Evolutionary conservation across 768 basidiomycete genomes (phyloP).

Genomic region (Boletus rubescentipes): DNA sequence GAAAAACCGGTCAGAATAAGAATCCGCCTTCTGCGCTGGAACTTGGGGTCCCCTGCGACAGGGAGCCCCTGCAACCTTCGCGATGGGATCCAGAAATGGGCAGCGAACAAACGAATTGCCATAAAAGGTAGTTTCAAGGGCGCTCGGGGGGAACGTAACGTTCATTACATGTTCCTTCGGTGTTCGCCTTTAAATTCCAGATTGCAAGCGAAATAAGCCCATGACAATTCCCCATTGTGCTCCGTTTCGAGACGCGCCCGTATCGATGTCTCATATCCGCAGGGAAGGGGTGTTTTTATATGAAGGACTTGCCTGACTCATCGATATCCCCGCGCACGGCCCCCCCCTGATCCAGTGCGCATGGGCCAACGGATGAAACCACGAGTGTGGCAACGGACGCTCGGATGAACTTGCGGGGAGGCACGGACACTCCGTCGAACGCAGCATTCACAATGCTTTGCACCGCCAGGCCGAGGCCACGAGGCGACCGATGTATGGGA

Average conservation of each 20-base stretch:
- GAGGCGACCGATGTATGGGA: slow-evolving; percentile 11
- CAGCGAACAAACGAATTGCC: slow-evolving; percentile 38
- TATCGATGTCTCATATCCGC: slow-evolving; percentile 23
- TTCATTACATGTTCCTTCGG: slow-evolving; percentile 26
- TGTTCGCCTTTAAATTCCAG: slow-evolving; percentile 32
- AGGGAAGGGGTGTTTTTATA: slow-evolving; percentile 14
- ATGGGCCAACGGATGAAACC: slow-evolving; percentile 18
- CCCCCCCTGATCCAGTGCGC: slow-evolving; percentile 13
- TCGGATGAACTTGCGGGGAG: slow-evolving; percentile 18
- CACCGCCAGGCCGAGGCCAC: slow-evolving; percentile 13
- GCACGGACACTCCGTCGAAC: slow-evolving; percentile 10
- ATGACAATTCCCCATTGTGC: slow-evolving; percentile 24
- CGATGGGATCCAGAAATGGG: slow-evolving; percentile 32
- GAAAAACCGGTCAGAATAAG: slow-evolving; percentile 30
- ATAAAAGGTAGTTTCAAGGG: slow-evolving; percentile 37
- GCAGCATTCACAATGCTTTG: slow-evolving; percentile 9
- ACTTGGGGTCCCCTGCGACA: slow-evolving; percentile 30
- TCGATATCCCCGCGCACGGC: slow-evolving; percentile 10
- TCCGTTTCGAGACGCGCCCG: slow-evolving; percentile 9
- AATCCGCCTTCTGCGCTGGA: slow-evolving; percentile 36
- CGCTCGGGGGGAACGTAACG: slow-evolving; percentile 33
- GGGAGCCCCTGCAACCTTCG: slow-evolving; percentile 23
- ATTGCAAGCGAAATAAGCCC: slow-evolving; percentile 28
- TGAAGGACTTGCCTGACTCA: slow-evolving; percentile 17
- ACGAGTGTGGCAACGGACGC: slow-evolving; percentile 18